phyloP scores from a whole-genome alignment of 176 grass and related monocot genomes.

The Triticum monococcum region DNA sequence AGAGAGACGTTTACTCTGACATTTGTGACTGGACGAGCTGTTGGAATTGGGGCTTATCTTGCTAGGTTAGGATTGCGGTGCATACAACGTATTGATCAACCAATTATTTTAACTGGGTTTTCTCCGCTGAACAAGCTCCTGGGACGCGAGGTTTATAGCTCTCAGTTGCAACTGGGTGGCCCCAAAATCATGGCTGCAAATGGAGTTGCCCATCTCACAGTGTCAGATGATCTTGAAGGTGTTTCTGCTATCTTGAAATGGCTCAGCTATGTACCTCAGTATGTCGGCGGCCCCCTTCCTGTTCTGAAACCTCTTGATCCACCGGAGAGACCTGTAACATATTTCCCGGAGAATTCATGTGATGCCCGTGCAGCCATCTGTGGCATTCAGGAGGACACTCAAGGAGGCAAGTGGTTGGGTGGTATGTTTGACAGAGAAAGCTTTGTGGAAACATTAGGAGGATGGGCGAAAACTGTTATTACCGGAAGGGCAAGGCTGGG shows the following conservation, averaged over 20 bases:
- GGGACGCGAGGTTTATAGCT: conserved; percentile 95
- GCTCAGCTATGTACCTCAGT: conserved; percentile 97
- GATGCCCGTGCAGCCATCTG: conserved; percentile 89
- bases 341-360: conserved; percentile 89
- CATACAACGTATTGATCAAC: conserved; percentile 95
- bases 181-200: conserved; percentile 99
- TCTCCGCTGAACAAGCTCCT: conserved; percentile 93
- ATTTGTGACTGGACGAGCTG: conserved; percentile 88
- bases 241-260: conserved; percentile 93
- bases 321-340: conserved; percentile 73
- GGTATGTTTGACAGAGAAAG: conserved; percentile 94
- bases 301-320: conserved; percentile 82
- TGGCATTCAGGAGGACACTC: conserved; percentile 44
- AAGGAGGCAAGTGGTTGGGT: conserved; percentile 71
- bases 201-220: conserved; percentile 95
- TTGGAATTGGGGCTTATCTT: conserved; percentile 97
- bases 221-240: conserved; percentile 96
- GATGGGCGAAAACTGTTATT: conserved; percentile 97
- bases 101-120: conserved; percentile 92
- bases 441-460: conserved; percentile 93
- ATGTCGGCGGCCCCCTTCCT: conserved; percentile 80
- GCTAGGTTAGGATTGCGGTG: conserved; percentile 95
- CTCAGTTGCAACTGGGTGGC: conserved; percentile 96
- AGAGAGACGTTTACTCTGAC: conserved; percentile 95
- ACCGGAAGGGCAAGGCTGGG: conserved; percentile 93